phyloP scores from a whole-genome alignment of 495 filamentous ascomycete genomes.

The Podospora tetraspora region DNA sequence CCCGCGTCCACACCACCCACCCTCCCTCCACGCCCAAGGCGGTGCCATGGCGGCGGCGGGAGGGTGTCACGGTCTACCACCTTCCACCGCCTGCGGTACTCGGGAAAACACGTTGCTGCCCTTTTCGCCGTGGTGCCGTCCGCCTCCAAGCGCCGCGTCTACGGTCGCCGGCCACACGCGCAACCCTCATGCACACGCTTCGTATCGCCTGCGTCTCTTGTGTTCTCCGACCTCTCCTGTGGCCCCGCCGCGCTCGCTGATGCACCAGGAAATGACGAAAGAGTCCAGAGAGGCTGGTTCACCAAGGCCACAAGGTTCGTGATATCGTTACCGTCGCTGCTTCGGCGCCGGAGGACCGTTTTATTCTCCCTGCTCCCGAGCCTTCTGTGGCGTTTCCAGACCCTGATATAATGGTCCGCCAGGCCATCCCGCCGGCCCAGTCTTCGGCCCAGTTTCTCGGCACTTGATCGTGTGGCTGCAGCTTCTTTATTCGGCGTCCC shows the following conservation, averaged over 20 bases:
- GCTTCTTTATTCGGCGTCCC: not conserved
- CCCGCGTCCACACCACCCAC: not conserved
- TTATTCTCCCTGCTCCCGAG: not conserved
- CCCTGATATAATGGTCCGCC: constrained; percentile 14
- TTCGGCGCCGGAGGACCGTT: not conserved
- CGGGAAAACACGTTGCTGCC: not conserved
- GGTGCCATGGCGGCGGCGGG: not conserved
- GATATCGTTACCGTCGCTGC: constrained; percentile 22
- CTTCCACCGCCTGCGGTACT: not conserved
- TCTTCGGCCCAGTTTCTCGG: constrained; percentile 1
- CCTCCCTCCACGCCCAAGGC: not conserved
- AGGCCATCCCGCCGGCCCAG: not conserved
- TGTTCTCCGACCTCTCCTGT: constrained; percentile 5
- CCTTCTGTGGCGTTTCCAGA: constrained; percentile 1
- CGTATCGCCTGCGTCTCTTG: constrained; percentile 6
- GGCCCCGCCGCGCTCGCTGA: not conserved
- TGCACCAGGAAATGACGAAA: not conserved
- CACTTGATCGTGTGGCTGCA: constrained; percentile 9
- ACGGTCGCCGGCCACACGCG: not conserved
- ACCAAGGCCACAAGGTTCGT: constrained; percentile 26
- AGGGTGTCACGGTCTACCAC: not conserved
- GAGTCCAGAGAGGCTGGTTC: constrained; percentile 16
- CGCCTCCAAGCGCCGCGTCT: not conserved
- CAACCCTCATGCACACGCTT: constrained; percentile 2
- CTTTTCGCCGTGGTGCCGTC: not conserved